Base-by-base conservation (phyloP, 208 protist species). In the Leishmania braziliensis region DNA sequence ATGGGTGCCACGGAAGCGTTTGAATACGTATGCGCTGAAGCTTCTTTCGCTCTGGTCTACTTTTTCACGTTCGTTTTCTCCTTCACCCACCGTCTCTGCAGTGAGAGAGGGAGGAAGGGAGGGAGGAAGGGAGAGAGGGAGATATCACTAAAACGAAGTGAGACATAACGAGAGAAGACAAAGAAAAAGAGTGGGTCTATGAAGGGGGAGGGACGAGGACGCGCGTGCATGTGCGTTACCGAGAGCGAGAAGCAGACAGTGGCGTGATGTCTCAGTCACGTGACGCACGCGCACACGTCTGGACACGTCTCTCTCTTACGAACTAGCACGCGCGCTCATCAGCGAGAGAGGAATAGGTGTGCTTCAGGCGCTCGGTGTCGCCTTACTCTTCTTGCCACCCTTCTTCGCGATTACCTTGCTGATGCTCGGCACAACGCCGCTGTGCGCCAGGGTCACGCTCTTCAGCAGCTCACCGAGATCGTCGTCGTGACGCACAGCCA, bases 401-500 rank as follows among this genome's bases (percentile, higher is more conserved):
- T 94, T 88, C 93, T 93, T 95, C 76, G 87, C 90, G 33, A 96
- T 71, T 29, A 88, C 91, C 84, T 93, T 94, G 88, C 91, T 92
- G 76, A 96, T 65, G 88, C 85, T 95, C 80, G 93, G 93, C 89
- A 96, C 87, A 82, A 96, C 93, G 72, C 93, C 93, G 75, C 93
- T 89, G 85, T 79, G 90, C n/a, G 93, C 92, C 78, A 96, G 43
- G 26, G 93, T 96, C 90, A 96, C 93, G 83, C 93, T 87, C 46
- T 80, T 75, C 80, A 90, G 84, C 70, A 90, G 84, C 46, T 69
- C 75, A 75, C 87, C 81, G 80, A 90, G 89, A 85, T 95, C 92
- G 84, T 93, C 92, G 90, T 95, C 92, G 88, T 95, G 90, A 88
- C 92, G 92, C 86, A 94, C 90, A 8, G 92, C 92, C 79, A 95